Evolutionary conservation across 768 basidiomycete genomes (phyloP).

Genomic region (Naganishia friedmannii): DNA sequence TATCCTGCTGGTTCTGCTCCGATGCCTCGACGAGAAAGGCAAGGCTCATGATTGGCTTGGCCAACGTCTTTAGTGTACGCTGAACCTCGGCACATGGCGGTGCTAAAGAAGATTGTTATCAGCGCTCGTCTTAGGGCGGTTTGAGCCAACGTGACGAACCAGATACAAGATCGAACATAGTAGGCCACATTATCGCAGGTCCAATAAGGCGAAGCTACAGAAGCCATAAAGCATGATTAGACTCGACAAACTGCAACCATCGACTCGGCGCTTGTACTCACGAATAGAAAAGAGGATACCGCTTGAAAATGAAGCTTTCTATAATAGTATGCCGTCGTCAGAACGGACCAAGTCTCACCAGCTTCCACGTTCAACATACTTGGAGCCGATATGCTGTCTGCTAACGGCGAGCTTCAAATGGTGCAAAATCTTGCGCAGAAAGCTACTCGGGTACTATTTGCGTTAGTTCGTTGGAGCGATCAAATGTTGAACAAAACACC

Average conservation of each 20-base stretch:
- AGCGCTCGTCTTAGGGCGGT: not conserved
- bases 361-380: not conserved
- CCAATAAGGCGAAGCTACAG: conserved; percentile 27
- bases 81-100: conserved; percentile 13
- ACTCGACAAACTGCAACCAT: not conserved
- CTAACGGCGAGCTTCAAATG: conserved; percentile 22
- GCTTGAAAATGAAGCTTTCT: conserved; percentile 29
- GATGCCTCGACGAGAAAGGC: conserved; percentile 22
- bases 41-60: conserved; percentile 28
- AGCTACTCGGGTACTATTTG: not conserved
- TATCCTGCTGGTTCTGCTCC: conserved; percentile 21
- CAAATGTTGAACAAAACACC: not conserved
- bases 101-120: not conserved
- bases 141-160: not conserved
- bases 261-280: not conserved
- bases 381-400: conserved; percentile 11
- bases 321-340: not conserved
- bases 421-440: conserved; percentile 19
- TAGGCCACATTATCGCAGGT: conserved; percentile 29
- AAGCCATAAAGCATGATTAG: not conserved
- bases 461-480: not conserved
- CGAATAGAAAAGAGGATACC: conserved; percentile 28
- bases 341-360: not conserved
- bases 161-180: conserved; percentile 17
- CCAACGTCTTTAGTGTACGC: conserved; percentile 20